Evolutionary conservation across 768 basidiomycete species (phyloP), one percentile per base, ranked within the genome.

Genomic region (Phaeolepiota aurea): DNA sequence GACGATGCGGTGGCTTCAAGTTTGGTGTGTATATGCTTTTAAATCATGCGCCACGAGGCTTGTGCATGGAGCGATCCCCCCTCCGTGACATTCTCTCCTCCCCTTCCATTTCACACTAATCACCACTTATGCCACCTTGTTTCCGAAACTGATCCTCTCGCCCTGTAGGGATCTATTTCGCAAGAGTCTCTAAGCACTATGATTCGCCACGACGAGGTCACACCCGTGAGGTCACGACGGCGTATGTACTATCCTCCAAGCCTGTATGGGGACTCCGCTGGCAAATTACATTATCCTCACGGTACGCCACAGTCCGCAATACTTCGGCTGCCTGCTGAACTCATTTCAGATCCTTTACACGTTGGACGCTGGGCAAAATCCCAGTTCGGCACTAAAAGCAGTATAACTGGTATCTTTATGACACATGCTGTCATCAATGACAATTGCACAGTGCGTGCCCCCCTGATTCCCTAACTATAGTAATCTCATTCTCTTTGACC

Each of bases 361-460:
- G 70, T 85, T 44, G 78, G 77, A 20, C 68, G 57, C 45, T 87
- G 79, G 81, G 64, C 73, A 18, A 77, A 71, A 52, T 63, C 59
- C 18, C 60, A 72, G 35, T 85, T 72, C 52, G 80, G 79, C 15
- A 47, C 69, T 23, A 68, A 58, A 40, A 78, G 79, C 53, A 63
- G 66, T 28, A 62, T 80, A 38, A 75, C 79, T 20, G 81, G 85
- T 20, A 58, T 75, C 16, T 84, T 82, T 57, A 72, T 87, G 69
- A 74, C 74, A 3, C 85, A 88, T 56, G 82, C 82, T 22, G 64
- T 87, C 30, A 63, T 84, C 42, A 88, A 88, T 55, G 72, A 75
- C 33, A 79, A 78, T 55, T 61, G 46, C 59, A 51, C 45, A 54
- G 69, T 69, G 49, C 41, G 64, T 56, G n/a, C 19, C 20, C 34